Evolutionary conservation across 225 moss, liverwort and hornwort genomes (phyloP).

Genomic region (Climacium dendroides): DNA sequence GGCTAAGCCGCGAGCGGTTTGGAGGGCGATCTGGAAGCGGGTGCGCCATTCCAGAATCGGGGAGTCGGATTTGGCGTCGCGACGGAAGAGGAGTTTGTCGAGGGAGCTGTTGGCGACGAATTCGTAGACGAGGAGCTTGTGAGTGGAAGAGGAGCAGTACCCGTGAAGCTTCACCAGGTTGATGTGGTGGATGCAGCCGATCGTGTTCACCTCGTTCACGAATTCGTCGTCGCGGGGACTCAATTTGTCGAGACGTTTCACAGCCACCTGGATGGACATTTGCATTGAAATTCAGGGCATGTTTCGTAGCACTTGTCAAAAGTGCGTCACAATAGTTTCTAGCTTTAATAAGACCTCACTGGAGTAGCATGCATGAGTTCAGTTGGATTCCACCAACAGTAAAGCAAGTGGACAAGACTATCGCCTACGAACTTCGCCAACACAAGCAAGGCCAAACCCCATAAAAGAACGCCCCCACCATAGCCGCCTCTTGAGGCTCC

Average conservation of each 20-base stretch:
- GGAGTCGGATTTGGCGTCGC: not conserved
- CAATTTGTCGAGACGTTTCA: not conserved
- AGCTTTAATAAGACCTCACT: not conserved
- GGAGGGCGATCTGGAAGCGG: slow-evolving; percentile 8
- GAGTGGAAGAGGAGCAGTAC: slow-evolving; percentile 18
- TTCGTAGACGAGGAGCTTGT: slow-evolving; percentile 42
- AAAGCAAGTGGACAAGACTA: not conserved
- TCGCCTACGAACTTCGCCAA: not conserved
- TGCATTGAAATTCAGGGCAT: not conserved
- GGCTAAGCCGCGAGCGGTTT: not conserved
- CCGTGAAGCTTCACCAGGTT: slow-evolving; percentile 40
- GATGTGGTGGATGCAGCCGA: slow-evolving; percentile 43
- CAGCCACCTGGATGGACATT: not conserved
- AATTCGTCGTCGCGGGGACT: slow-evolving; percentile 10
- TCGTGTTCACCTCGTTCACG: slow-evolving; percentile 32
- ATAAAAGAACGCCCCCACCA: not conserved
- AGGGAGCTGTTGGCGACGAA: slow-evolving; percentile 33
- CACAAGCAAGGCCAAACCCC: not conserved
- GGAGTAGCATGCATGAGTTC: not conserved
- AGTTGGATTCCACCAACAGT: not conserved
- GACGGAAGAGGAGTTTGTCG: slow-evolving; percentile 26
- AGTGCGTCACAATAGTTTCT: not conserved
- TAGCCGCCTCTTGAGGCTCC: not conserved
- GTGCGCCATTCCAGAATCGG: slow-evolving; percentile 30
- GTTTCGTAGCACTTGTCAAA: not conserved